Base-by-base conservation (phyloP, 805 yeast genomes). In the Saturnispora ahearnii region DNA sequence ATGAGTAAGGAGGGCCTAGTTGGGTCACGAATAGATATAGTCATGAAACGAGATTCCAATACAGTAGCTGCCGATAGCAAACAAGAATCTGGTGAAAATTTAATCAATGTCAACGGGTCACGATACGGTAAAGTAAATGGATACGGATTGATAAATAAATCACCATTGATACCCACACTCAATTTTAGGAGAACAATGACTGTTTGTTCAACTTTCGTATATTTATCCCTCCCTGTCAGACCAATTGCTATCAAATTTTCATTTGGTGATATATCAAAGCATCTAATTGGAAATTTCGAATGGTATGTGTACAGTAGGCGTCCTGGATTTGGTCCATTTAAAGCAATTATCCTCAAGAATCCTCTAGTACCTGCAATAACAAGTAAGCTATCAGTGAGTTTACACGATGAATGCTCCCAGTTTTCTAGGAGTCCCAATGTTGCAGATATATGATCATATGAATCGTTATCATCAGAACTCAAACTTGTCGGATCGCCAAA, bases 281-380 rank as follows among this genome's bases (percentile, higher is more conserved):
- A 87, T 46, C 95, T 65, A 34, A 90, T 83, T 1, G 91, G 90
- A 60, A 86, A 85, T 49, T 75, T 77, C 10, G 87, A 81, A 36
- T 77, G 69, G 59, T 85, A 79, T 0, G 86, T 77, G 64, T 84
- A 87, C 1, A 89, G 69, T 0, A 84, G 79, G 52, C 71, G 70
- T 3, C 96, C 96, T 11, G 61, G 55, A 33, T 71, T 63, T 29
- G 40, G 36, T 9, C 50, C 50, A 10, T 68, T 69, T 13, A 86
- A 60, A 58, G 84, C 86, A 50, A 78, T 74, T 1, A 87, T 79
- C 49, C 87, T 68, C 52, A 89, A 67, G 30, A 81, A 73, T 0
- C 96, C 96, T 50, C 78, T 71, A 0, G 89, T 79, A 3, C 85
- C 93, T 0, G 90, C 77, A 8, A 89, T 76, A 0, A 84, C 80